Conservation (phyloP, 73 alveolate species). For the Strombidium stylifer region DNA sequence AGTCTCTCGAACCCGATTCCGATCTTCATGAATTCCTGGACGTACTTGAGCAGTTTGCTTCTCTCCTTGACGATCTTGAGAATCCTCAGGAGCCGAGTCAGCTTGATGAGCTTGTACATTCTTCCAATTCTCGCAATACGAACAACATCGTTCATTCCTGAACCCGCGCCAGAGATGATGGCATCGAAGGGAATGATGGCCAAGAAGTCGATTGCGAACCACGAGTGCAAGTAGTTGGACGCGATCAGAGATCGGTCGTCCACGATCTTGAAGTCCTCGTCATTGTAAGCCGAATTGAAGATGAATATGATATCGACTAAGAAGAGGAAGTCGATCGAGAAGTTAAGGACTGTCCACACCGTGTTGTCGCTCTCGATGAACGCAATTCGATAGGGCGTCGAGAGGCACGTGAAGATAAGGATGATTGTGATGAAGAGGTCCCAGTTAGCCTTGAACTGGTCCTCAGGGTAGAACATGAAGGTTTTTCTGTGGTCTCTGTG, state of each 20-base stretch:
- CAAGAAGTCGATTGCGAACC: background rate
- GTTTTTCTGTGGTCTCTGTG: background rate
- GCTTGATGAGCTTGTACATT: constrained; percentile 63
- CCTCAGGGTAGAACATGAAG: constrained; percentile 39
- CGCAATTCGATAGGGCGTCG: constrained; percentile 15
- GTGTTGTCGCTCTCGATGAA: background rate
- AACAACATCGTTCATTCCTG: constrained; percentile 54
- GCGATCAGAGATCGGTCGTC: background rate
- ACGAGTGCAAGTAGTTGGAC: no score
- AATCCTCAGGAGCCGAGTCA: constrained; percentile 64
- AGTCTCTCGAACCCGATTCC: background rate
- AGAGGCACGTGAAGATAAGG: constrained; percentile 28
- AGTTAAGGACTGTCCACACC: background rate
- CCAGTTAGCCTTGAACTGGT: constrained; percentile 7
- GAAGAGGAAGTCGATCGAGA: background rate
- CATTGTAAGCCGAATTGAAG: background rate
- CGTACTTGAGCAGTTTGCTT: background rate
- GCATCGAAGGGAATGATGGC: background rate
- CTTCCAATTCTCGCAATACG: constrained; percentile 71
- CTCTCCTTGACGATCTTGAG: constrained; percentile 65
- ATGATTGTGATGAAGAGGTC: constrained; percentile 27
- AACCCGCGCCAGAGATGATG: background rate
- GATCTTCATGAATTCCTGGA: background rate
- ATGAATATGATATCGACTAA: background rate
- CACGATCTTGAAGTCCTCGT: background rate